phyloP scores from a whole-genome alignment of 129 eudicot species.

The Pittosporum tobira region DNA sequence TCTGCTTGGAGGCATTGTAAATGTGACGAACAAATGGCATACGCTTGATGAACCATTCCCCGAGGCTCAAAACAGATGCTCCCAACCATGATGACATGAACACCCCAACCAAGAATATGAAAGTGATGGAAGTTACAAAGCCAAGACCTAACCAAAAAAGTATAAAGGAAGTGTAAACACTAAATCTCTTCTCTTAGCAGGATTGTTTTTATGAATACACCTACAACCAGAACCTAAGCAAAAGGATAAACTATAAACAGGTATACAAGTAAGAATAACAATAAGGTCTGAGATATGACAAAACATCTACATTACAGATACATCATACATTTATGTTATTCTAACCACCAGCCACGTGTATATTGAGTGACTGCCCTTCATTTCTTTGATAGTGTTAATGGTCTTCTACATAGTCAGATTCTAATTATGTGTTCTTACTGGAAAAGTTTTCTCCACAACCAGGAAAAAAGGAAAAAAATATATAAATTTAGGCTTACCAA shows the following conservation, averaged over 20 bases:
- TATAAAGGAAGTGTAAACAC: background rate
- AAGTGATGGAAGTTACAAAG: slow-evolving; percentile 64
- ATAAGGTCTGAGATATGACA: background rate
- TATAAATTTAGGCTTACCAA: slow-evolving; percentile 33
- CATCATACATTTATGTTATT: no score
- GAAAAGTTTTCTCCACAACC: background rate
- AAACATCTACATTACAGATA: background rate
- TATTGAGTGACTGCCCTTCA: background rate
- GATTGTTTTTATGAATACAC: background rate
- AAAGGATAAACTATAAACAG: background rate
- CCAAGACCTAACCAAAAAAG: slow-evolving; percentile 45
- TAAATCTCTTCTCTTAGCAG: no score
- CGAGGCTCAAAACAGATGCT: slow-evolving; percentile 63
- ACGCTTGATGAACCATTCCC: slow-evolving; percentile 84
- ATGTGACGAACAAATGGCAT: slow-evolving; percentile 83
- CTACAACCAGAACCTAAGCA: background rate
- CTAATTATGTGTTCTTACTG: no score
- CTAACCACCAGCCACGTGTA: background rate
- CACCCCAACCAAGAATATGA: slow-evolving; percentile 69
- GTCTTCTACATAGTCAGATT: background rate
- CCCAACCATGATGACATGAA: slow-evolving; percentile 97
- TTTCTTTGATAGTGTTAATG: background rate
- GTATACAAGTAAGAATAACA: background rate
- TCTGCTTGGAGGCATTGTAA: slow-evolving; percentile 84
- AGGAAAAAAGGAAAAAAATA: background rate